phyloP scores from a whole-genome alignment of 257 asterid species.

The Solanum lycopersicoides region DNA sequence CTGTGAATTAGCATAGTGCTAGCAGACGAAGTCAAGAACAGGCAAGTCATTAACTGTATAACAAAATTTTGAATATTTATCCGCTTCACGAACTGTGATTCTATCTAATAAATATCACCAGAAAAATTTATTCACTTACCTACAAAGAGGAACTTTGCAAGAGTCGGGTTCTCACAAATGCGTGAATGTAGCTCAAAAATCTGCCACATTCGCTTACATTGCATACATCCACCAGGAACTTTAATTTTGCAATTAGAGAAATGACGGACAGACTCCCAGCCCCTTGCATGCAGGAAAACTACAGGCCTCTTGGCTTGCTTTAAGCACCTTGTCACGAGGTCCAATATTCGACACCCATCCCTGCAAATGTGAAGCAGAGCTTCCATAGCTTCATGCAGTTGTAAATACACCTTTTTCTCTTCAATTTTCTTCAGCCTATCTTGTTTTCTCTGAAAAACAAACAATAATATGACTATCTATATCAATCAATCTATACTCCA shows the following conservation, averaged over 20 bases:
- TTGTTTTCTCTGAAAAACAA: conserved; percentile 51
- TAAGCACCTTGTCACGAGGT: conserved; percentile 66
- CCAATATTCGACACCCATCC: conserved; percentile 88
- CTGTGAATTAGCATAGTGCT: background rate
- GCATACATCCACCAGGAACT: conserved; percentile 88
- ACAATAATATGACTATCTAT: background rate
- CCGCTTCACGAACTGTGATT: background rate
- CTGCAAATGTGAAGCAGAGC: conserved; percentile 76
- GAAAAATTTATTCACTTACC: conserved; percentile 27
- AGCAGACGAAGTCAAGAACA: background rate
- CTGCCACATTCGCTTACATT: conserved; percentile 95
- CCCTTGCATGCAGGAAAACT: conserved; percentile 75
- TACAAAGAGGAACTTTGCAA: conserved; percentile 93
- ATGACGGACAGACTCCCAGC: conserved; percentile 75
- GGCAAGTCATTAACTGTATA: background rate
- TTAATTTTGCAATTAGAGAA: conserved; percentile 54
- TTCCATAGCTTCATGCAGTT: conserved; percentile 90
- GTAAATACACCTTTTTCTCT: conserved; percentile 72
- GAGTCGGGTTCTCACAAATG: conserved; percentile 65
- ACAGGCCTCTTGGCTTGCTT: conserved; percentile 44
- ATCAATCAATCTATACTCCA: background rate
- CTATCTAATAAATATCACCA: background rate
- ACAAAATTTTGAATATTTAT: background rate
- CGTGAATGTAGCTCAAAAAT: conserved; percentile 80
- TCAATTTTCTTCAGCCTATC: conserved; percentile 56